These are phyloP conservation scores for Ramaria sp. DNA, from an alignment of 768 basidiomycete species.

Conservation along the genomic window DNA sequence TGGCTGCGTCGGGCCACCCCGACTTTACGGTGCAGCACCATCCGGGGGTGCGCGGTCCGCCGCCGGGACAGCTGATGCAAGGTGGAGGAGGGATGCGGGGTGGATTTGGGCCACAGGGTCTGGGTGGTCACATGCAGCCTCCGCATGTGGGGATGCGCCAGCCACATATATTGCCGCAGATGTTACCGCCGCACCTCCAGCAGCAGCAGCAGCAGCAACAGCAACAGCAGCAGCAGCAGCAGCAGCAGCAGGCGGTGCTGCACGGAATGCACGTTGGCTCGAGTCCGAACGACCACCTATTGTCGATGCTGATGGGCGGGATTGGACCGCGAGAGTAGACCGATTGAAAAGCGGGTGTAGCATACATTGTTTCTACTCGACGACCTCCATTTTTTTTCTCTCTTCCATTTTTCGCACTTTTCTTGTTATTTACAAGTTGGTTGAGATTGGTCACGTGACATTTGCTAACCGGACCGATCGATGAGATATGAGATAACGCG, in stretches of 20 bases:
- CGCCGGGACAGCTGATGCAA: conserved; percentile 20
- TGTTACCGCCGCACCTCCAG: conserved; percentile 47
- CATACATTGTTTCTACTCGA: not conserved
- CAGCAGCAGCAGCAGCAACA: conserved; percentile 45
- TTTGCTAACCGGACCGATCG: not conserved
- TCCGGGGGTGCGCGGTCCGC: conserved; percentile 30
- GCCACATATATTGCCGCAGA: conserved; percentile 41
- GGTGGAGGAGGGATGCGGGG: conserved; percentile 1
- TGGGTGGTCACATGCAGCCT: conserved; percentile 27
- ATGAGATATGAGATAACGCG: not conserved
- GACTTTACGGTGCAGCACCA: conserved; percentile 36
- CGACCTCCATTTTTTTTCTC: not conserved
- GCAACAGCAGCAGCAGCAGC: conserved; percentile 40
- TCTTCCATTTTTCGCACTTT: not conserved
- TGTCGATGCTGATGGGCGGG: conserved; percentile 76
- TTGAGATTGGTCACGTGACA: too few relatives aligned
- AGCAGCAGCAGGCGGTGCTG: not conserved
- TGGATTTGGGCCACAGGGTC: not conserved
- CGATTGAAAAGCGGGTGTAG: not conserved
- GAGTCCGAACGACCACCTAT: conserved; percentile 50
- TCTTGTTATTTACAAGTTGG: not conserved
- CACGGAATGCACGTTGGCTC: conserved; percentile 24
- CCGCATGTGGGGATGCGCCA: conserved; percentile 16
- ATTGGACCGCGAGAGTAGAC: conserved; percentile 6
- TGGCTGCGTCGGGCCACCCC: conserved; percentile 44